A percentile compares a stretch with the other conserved stretches of the same genome.
phyloP scores from a whole-genome alignment of 2,329 filamentous ascomycete genomes.

The Alternaria arborescens region DNA sequence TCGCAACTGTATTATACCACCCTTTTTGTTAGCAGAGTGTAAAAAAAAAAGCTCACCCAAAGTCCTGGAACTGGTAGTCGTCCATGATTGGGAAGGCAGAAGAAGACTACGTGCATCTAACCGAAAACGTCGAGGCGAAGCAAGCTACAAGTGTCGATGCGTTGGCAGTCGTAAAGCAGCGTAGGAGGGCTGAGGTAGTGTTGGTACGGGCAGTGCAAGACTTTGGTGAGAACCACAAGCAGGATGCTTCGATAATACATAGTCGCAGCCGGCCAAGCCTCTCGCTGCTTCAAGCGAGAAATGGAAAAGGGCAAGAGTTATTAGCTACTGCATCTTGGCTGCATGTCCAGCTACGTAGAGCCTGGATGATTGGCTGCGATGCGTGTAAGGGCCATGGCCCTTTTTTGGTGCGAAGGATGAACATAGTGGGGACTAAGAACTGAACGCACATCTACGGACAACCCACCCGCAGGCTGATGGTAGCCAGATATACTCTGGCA shows the following conservation, averaged over 20 bases:
- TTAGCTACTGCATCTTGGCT: not conserved
- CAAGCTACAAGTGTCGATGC: not conserved
- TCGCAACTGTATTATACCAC: too few relatives aligned
- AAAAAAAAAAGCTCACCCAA: slow-evolving; percentile 13
- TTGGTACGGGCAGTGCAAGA: not conserved
- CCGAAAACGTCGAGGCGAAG: not conserved
- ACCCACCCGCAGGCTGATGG: not conserved
- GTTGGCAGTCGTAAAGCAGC: slow-evolving; percentile 9
- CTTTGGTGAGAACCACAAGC: not conserved
- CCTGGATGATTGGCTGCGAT: not conserved
- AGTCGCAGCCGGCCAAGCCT: not conserved
- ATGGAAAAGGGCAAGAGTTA: not conserved
- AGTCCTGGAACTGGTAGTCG: not conserved
- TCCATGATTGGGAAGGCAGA: slow-evolving; percentile 10
- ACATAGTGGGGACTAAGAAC: not conserved
- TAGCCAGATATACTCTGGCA: not conserved
- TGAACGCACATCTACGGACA: not conserved
- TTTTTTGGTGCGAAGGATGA: not conserved
- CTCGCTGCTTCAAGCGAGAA: not conserved
- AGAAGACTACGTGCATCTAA: not conserved
- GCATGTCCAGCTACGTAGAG: not conserved
- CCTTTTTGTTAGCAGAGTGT: slow-evolving; percentile 9
- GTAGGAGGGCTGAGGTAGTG: not conserved
- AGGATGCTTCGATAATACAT: not conserved
- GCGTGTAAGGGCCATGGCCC: slow-evolving; percentile 4